Percentiles rank a stretch among this genome's conserved stretches.
These are phyloP conservation scores for Aspergillus sp. DNA, from an alignment of 2,329 filamentous ascomycete genomes.

Conservation along the genomic window DNA sequence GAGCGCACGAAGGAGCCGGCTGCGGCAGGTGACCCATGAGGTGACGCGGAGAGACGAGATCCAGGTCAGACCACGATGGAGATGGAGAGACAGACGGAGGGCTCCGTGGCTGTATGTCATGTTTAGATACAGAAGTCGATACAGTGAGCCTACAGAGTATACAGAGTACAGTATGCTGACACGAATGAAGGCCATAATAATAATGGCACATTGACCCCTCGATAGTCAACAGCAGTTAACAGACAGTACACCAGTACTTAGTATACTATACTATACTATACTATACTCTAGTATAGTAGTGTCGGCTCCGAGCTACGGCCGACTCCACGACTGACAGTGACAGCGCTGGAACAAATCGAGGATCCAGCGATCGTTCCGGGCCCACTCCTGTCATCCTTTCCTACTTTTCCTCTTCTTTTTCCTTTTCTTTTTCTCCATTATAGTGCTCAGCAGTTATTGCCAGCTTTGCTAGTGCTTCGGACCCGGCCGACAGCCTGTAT, in stretches of 20 bases:
- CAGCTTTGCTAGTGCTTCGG: slow-evolving; percentile 7
- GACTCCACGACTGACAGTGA: background rate
- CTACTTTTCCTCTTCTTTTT: background rate
- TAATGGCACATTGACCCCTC: no score
- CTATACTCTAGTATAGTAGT: no score
- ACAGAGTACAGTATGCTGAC: no score
- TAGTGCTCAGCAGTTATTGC: no score
- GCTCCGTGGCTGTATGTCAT: background rate
- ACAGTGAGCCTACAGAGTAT: no score
- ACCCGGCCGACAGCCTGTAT: slow-evolving; percentile 20
- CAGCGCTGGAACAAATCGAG: background rate
- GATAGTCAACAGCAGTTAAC: no score
- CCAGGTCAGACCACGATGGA: slow-evolving; percentile 3
- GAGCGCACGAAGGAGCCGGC: background rate
- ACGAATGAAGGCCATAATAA: no score
- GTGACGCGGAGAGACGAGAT: background rate
- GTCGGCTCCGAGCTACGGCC: slow-evolving; percentile 9
- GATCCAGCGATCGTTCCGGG: slow-evolving; percentile 5
- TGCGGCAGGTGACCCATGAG: slow-evolving; percentile 1
- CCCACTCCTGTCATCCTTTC: background rate
- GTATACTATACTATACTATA: no score
- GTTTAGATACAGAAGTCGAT: no score
- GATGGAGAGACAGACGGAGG: background rate
- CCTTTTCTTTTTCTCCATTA: background rate
- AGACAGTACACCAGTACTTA: no score